Percentiles rank a stretch among this genome's conserved stretches.
Evolutionary conservation across 768 basidiomycete genomes (phyloP).

Genomic region (Thelephora aurantiotincta): DNA sequence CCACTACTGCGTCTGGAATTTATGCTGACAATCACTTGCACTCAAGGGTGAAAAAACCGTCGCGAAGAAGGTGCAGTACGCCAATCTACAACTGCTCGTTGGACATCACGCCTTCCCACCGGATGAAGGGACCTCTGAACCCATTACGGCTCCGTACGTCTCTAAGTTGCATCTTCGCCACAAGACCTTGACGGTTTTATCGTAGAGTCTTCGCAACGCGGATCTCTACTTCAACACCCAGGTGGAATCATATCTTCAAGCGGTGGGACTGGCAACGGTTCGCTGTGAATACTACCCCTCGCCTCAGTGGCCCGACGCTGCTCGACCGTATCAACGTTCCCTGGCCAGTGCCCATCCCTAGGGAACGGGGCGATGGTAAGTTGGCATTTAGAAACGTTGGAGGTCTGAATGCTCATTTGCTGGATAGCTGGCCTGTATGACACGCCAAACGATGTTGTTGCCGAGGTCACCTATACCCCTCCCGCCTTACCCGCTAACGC

Average conservation of each 20-base stretch:
- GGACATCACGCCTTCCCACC: constrained; percentile 50
- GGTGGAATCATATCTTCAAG: constrained; percentile 39
- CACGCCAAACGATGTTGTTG: constrained; percentile 44
- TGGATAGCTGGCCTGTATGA: constrained; percentile 41
- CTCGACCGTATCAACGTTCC: constrained; percentile 33
- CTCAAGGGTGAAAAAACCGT: background rate
- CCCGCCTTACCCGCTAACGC: constrained; percentile 29
- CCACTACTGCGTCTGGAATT: constrained; percentile 16
- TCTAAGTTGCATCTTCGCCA: background rate
- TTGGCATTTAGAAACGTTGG: background rate
- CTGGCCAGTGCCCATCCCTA: constrained; percentile 43
- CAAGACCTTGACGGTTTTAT: background rate
- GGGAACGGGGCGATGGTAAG: constrained; percentile 29
- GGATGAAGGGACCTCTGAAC: constrained; percentile 11
- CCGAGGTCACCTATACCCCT: constrained; percentile 57
- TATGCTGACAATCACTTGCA: background rate
- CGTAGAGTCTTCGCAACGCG: constrained; percentile 68
- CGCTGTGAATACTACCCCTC: constrained; percentile 50
- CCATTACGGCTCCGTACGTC: constrained; percentile 16
- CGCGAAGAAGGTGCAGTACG: constrained; percentile 45
- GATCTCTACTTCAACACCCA: constrained; percentile 42
- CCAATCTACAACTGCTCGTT: constrained; percentile 66
- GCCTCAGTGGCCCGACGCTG: constrained; percentile 25
- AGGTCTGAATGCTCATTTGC: background rate
- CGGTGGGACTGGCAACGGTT: constrained; percentile 64